Percentiles rank a stretch among this genome's conserved stretches.
Conservation (phyloP, 345 rosid genomes). For the Psidium guajava region DNA sequence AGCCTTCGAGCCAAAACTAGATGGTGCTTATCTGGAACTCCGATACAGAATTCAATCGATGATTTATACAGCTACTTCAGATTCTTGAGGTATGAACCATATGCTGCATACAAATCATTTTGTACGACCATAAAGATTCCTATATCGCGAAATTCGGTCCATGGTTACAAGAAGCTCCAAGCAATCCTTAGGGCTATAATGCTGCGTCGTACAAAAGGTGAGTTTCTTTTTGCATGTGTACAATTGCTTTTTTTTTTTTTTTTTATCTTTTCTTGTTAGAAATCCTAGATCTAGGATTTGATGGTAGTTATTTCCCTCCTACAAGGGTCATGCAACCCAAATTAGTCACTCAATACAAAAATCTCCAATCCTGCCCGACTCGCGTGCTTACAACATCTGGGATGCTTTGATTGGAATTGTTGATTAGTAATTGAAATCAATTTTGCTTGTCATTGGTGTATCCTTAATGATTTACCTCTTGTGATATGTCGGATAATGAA, state of each 20-base stretch:
- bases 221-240: neutral
- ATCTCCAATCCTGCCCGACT: neutral
- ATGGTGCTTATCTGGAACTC: slow-evolving; percentile 99
- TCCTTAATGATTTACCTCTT: neutral
- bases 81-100: slow-evolving; percentile 84
- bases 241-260: neutral
- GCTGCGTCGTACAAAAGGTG: slow-evolving; percentile 99
- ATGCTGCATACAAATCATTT: slow-evolving; percentile 57
- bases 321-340: neutral
- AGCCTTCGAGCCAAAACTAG: slow-evolving; percentile 91
- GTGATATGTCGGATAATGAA: neutral
- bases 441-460: neutral
- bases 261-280: neutral
- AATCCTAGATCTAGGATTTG: neutral
- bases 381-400: neutral
- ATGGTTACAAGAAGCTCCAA: slow-evolving; percentile 93
- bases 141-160: slow-evolving; percentile 53
- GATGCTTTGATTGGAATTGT: neutral
- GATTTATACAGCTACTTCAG: slow-evolving; percentile 96
- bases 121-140: slow-evolving; percentile 51
- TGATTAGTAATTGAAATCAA: neutral
- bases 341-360: too few relatives aligned
- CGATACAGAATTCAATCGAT: slow-evolving; percentile 84
- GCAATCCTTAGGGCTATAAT: slow-evolving; percentile 77
- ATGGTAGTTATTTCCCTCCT: neutral